Conservation (phyloP, 1,284 basidiomycete species). For the Cryptococcus depauperatus region DNA sequence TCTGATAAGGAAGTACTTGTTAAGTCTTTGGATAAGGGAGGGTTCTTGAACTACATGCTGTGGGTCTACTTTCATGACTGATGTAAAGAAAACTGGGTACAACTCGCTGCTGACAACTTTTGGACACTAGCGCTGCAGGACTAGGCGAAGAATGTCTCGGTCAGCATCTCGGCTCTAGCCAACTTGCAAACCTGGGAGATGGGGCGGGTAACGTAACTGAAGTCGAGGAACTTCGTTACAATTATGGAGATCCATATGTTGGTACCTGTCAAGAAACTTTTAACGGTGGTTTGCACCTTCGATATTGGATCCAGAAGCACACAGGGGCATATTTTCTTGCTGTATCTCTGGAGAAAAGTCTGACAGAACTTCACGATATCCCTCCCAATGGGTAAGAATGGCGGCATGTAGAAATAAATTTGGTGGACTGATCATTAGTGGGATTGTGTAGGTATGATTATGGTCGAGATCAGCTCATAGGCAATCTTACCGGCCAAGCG, state of each 20-base stretch:
- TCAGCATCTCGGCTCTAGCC: conserved; percentile 62
- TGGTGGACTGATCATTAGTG: background rate
- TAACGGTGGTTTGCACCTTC: conserved; percentile 79
- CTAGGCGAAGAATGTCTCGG: conserved; percentile 66
- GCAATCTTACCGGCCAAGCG: conserved; percentile 59
- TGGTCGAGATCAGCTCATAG: conserved; percentile 67
- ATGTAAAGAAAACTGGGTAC: too few species aligned
- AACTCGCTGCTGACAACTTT: too few species aligned
- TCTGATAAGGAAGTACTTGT: conserved; percentile 67
- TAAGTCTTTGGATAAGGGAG: conserved; percentile 57
- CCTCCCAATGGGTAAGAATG: conserved; percentile 51
- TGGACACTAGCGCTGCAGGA: conserved; percentile 33
- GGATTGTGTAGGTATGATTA: conserved; percentile 49
- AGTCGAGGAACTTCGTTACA: conserved; percentile 67
- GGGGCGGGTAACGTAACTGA: conserved; percentile 67
- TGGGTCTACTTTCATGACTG: conserved; percentile 43
- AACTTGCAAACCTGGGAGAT: conserved; percentile 76
- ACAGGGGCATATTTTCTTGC: conserved; percentile 71
- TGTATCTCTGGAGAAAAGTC: conserved; percentile 62
- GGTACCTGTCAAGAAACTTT: conserved; percentile 80
- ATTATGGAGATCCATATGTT: conserved; percentile 65
- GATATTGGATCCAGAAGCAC: conserved; percentile 80
- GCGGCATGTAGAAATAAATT: background rate
- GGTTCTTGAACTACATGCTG: conserved; percentile 70
- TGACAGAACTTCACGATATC: conserved; percentile 55